These are phyloP conservation scores for Pisolithus sp. DNA, from an alignment of 768 basidiomycete genomes.

Conservation along the genomic window DNA sequence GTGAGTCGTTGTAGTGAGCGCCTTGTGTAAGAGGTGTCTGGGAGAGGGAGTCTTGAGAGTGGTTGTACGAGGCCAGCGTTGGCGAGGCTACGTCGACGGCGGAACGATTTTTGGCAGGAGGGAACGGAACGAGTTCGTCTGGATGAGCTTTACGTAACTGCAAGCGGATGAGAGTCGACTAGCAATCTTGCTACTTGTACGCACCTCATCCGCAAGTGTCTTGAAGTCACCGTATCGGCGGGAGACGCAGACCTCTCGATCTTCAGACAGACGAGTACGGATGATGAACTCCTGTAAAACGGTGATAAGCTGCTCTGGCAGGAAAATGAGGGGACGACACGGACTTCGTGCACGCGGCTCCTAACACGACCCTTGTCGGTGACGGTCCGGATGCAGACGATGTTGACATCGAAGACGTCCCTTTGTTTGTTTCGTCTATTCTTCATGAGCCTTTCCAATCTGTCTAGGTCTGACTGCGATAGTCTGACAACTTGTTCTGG, in stretches of 20 bases:
- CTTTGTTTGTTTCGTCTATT: constrained; percentile 50
- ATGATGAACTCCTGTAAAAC: constrained; percentile 84
- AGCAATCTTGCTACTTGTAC: constrained; percentile 10
- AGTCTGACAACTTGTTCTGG: constrained; percentile 87
- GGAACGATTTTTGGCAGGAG: constrained; percentile 86
- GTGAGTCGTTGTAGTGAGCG: constrained; percentile 36
- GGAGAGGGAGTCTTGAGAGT: constrained; percentile 41
- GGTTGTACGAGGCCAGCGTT: constrained; percentile 1
- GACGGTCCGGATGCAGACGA: constrained; percentile 81
- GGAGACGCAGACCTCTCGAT: constrained; percentile 79
- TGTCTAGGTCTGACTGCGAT: constrained; percentile 75
- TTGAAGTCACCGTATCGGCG: constrained; percentile 94
- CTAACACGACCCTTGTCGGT: constrained; percentile 80
- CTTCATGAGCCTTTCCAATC: constrained; percentile 66
- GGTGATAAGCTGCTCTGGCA: constrained; percentile 1
- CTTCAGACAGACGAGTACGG: constrained; percentile 68
- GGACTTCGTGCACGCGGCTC: constrained; percentile 80
- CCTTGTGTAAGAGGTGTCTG: constrained; percentile 67
- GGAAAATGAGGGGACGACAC: constrained; percentile 19
- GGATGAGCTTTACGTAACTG: constrained; percentile 87
- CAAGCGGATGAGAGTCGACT: constrained; percentile 5
- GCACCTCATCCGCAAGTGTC: constrained; percentile 78
- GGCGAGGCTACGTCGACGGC: constrained; percentile 43
- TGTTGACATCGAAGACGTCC: constrained; percentile 81
- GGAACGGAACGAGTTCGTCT: constrained; percentile 69